Evolutionary conservation across 1,284 basidiomycete species (phyloP).

Genomic region (Meripilus lineatus): DNA sequence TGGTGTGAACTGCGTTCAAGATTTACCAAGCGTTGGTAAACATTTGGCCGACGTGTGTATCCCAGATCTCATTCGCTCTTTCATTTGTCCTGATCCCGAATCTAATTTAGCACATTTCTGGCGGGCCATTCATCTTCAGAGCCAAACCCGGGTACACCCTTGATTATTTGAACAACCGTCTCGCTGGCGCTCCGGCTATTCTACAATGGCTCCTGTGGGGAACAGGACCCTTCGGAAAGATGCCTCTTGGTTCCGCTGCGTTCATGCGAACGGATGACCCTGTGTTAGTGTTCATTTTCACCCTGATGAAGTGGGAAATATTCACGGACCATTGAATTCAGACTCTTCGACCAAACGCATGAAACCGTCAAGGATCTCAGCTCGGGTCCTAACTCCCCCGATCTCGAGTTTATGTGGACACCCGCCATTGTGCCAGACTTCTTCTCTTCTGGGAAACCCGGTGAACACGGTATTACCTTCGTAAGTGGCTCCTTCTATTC

Average conservation of each 20-base stretch:
- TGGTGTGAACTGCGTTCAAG: slow-evolving; percentile 32
- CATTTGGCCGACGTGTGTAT: slow-evolving; percentile 33
- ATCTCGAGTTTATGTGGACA: slow-evolving; percentile 33
- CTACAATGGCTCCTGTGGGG: slow-evolving; percentile 28
- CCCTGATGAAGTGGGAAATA: background rate
- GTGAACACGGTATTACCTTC: slow-evolving; percentile 22
- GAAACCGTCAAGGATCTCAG: slow-evolving; percentile 15
- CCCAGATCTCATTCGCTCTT: background rate
- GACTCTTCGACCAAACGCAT: background rate
- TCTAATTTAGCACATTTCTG: slow-evolving; percentile 23
- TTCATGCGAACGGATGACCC: slow-evolving; percentile 31
- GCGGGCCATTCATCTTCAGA: slow-evolving; percentile 24
- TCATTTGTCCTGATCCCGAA: background rate
- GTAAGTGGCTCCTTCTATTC: slow-evolving; percentile 20
- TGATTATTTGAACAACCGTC: slow-evolving; percentile 27
- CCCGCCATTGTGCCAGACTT: slow-evolving; percentile 24
- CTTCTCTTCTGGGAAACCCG: slow-evolving; percentile 15
- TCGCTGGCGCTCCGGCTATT: slow-evolving; percentile 21
- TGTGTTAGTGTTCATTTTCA: slow-evolving; percentile 11
- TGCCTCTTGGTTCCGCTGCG: slow-evolving; percentile 18
- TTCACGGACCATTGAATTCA: background rate
- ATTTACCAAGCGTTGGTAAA: slow-evolving; percentile 39
- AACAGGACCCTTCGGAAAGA: slow-evolving; percentile 24
- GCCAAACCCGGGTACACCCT: slow-evolving; percentile 26
- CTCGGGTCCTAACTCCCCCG: slow-evolving; percentile 29